Percentiles rank a stretch among this genome's conserved stretches.
Evolutionary conservation across 2,329 filamentous ascomycete genomes (phyloP).

Genomic region (Fusarium tanahbumbuense): DNA sequence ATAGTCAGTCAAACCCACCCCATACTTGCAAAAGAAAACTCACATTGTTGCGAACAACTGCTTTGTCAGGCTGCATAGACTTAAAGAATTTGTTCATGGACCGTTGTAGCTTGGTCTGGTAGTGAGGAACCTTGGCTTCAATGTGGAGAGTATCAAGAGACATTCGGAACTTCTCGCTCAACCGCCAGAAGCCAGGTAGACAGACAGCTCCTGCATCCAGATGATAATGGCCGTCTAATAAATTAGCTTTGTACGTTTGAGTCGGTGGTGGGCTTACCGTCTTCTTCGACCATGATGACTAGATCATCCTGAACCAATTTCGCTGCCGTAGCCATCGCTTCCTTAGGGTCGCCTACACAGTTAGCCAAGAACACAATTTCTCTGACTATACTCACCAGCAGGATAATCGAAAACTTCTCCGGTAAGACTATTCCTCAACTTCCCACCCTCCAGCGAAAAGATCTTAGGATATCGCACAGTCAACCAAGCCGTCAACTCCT

Average conservation of each 20-base stretch:
- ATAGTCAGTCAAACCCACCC: accelerated
- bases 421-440: conserved; percentile 17
- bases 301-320: conserved; percentile 38
- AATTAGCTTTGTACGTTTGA: accelerated
- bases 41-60: conserved; percentile 32
- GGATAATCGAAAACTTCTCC: conserved; percentile 23
- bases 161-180: conserved; percentile 39
- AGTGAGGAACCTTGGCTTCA: conserved; percentile 36
- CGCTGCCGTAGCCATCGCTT: conserved; percentile 28
- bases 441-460: neutral
- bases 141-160: conserved; percentile 37
- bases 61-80: conserved; percentile 29
- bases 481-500: conserved; percentile 25
- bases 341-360: conserved; percentile 18
- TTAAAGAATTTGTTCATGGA: conserved; percentile 40
- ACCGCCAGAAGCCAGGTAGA: conserved; percentile 32
- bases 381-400: conserved; percentile 3
- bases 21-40: accelerated
- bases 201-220: conserved; percentile 38
- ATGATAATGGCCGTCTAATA: conserved; percentile 23
- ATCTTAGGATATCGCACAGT: conserved; percentile 31
- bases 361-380: neutral
- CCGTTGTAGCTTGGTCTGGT: conserved; percentile 28
- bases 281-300: conserved; percentile 32
- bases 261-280: accelerated